phyloP scores from a whole-genome alignment of 129 eudicot species.

The Mikania micrantha region DNA sequence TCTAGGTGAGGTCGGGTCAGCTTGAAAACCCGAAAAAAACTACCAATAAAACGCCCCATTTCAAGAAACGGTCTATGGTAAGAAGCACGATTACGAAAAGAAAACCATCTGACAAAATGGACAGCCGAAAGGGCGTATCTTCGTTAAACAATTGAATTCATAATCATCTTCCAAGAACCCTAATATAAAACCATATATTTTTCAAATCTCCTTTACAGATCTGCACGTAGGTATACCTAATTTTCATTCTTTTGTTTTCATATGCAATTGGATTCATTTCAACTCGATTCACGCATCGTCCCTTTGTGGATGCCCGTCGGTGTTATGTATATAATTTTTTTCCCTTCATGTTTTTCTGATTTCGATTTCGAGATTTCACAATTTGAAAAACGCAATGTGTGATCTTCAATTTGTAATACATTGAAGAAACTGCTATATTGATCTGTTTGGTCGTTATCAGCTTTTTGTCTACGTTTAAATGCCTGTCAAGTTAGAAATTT shows the following conservation, averaged over 20 bases:
- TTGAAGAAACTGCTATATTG: background rate
- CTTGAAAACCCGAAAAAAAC: no score
- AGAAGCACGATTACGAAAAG: background rate
- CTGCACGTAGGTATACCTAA: constrained; percentile 17
- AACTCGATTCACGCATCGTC: constrained; percentile 18
- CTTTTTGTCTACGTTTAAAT: background rate
- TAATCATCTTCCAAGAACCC: constrained; percentile 25
- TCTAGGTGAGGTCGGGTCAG: no score
- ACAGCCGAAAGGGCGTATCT: constrained; percentile 1
- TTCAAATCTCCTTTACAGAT: constrained; percentile 8
- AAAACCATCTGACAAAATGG: background rate
- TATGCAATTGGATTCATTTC: constrained; percentile 17
- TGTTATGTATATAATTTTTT: background rate
- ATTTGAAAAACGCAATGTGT: constrained; percentile 12
- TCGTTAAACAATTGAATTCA: constrained; percentile 1
- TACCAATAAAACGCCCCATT: background rate
- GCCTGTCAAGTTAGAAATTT: constrained; percentile 4
- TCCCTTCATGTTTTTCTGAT: background rate
- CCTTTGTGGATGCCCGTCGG: constrained; percentile 5
- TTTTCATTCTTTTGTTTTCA: constrained; percentile 16
- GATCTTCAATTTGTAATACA: background rate
- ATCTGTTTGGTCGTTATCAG: background rate
- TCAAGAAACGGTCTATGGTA: background rate
- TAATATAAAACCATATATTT: constrained; percentile 6
- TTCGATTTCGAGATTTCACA: background rate